Percentiles rank a stretch among this genome's conserved stretches.
Conservation (phyloP, 2,329 filamentous ascomycete genomes). For the Monosporascus cannonballus region DNA sequence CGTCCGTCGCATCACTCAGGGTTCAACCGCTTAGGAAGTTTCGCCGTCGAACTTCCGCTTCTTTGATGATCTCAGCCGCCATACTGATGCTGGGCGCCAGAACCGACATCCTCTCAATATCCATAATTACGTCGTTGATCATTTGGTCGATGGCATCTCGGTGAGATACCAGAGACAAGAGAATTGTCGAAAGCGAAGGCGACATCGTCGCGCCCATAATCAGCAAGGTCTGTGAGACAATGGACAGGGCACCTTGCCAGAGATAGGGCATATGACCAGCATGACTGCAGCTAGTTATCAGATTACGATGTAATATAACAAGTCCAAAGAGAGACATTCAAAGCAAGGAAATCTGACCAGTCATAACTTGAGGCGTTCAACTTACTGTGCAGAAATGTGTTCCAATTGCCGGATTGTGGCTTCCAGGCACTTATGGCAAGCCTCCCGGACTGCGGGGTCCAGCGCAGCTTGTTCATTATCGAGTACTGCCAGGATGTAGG, state of each 20-base stretch:
- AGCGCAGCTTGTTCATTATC: conserved; percentile 69
- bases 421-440: conserved; percentile 75
- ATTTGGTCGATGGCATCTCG: conserved; percentile 64
- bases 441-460: conserved; percentile 68
- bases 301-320: conserved; percentile 22
- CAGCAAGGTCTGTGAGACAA: conserved; percentile 74
- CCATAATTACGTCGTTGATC: conserved; percentile 69
- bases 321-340: conserved; percentile 13
- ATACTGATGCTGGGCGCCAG: conserved; percentile 71
- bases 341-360: conserved; percentile 11
- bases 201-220: conserved; percentile 84
- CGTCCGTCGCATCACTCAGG: conserved; percentile 6
- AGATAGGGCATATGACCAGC: conserved; percentile 80
- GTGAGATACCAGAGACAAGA: conserved; percentile 50
- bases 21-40: conserved; percentile 49
- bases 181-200: conserved; percentile 60
- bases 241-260: conserved; percentile 78
- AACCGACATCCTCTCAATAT: conserved; percentile 68
- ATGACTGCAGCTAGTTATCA: conserved; percentile 49
- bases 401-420: conserved; percentile 75
- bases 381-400: conserved; percentile 70
- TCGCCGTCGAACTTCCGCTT: conserved; percentile 68
- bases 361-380: conserved; percentile 14
- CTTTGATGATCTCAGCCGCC: conserved; percentile 73
- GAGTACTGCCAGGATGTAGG: conserved; percentile 73